A percentile compares a stretch with the other conserved stretches of the same genome.
phyloP scores from a whole-genome alignment of 176 grass and related monocot species.

The Saccharum spontaneum region DNA sequence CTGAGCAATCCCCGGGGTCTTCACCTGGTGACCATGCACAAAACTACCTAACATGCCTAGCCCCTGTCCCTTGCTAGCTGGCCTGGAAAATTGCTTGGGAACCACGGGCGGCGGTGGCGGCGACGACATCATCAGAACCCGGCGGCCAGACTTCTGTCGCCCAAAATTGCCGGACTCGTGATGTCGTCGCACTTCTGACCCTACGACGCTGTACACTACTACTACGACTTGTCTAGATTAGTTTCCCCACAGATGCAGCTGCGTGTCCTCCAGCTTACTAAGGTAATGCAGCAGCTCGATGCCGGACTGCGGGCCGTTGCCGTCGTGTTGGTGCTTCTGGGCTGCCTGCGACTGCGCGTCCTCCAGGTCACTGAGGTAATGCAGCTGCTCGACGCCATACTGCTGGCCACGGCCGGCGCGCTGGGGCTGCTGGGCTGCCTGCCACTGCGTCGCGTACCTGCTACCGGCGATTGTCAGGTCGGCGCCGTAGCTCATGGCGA shows the following conservation, averaged over 20 bases:
- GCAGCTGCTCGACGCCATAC: not conserved
- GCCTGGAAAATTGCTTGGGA: not conserved
- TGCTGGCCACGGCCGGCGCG: not conserved
- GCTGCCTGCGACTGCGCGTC: not conserved
- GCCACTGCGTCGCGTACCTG: not conserved
- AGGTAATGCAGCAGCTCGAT: not conserved
- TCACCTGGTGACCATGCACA: not conserved
- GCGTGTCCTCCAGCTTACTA: not conserved
- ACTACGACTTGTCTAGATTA: not conserved
- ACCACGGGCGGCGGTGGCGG: not conserved
- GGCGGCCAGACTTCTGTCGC: not conserved
- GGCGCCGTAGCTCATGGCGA: not conserved
- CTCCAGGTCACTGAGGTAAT: constrained; percentile 8
- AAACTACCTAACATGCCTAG: not conserved
- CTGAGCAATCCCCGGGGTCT: not conserved
- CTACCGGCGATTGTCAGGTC: not conserved
- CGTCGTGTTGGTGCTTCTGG: not conserved
- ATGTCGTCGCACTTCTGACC: not conserved
- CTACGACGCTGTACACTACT: not conserved
- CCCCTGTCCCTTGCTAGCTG: not conserved
- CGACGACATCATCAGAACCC: constrained; percentile 15
- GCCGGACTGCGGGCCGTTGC: not conserved
- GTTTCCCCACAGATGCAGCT: not conserved
- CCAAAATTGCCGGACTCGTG: not conserved
- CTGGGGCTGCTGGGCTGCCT: not conserved